Evolutionary conservation across 306 rosid genomes (phyloP), one percentile per base, ranked within the genome.

Genomic region (Vigna nakashimae): DNA sequence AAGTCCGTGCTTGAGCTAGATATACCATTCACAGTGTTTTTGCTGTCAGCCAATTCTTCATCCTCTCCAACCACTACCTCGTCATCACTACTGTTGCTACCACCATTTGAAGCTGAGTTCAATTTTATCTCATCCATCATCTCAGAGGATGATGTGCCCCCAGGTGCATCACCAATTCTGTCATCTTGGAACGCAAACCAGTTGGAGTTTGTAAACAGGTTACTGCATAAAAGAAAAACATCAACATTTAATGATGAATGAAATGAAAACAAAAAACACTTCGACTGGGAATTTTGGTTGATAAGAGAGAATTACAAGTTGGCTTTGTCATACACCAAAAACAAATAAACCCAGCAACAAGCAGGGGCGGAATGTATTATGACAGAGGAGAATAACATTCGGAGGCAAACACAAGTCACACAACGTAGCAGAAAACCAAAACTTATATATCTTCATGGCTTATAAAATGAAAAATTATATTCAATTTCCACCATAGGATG

Each of bases 181-280:
- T 90, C 97, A 38, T 91, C 97, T 95, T 95, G 97, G 91, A 91
- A 95, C 0, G 98, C 94, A 79, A 95, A 95, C 99, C 99, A 95
- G 87, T 92, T 92, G 84, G 98, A 95, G 80, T 95, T 92, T 10
- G 98, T 95, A 82, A 92, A 95, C 67, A 95, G 88, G 69, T 91
- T 95, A 86, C 99, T 89, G 93, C 88, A 86, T 28, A 32, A 65
- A 74, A 76, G 46, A 85, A 81, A 82, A 28, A 67, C 16, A 38
- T 73, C 67, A 62, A 43, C 57, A 38, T 62, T 68, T 40, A 75
- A 70, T 65, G 38, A 48, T 66, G 24, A 57, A 24, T 73, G 56
- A 28, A 51, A 75, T 16, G 71, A 45, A 55, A 69, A 74, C 67
- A 67, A 36, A 60, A 50, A 14, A 34, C 45, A 58, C 57, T 38